Evolutionary conservation across 768 basidiomycete species (phyloP).

Genomic region (Epithele typhae): DNA sequence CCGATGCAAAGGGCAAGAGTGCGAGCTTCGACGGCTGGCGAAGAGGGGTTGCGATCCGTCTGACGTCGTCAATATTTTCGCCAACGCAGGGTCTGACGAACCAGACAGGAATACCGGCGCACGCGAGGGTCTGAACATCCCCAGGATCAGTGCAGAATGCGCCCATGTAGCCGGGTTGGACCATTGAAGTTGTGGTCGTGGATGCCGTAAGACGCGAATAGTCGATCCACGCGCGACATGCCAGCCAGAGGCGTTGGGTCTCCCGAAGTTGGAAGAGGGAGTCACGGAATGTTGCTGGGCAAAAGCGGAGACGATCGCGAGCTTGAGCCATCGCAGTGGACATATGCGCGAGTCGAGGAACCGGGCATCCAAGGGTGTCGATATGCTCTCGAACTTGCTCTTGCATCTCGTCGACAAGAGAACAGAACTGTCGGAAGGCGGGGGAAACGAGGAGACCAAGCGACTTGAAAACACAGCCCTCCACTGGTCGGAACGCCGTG

Average conservation of each 20-base stretch:
- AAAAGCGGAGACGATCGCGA: neutral
- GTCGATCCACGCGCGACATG: neutral
- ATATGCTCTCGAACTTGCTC: no score
- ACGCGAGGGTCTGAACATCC: neutral
- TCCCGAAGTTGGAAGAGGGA: neutral
- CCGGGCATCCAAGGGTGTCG: neutral
- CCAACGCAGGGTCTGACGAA: neutral
- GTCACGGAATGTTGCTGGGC: neutral
- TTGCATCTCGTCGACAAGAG: neutral
- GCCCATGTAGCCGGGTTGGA: neutral
- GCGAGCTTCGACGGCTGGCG: no score
- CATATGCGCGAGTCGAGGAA: neutral
- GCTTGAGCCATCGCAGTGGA: neutral
- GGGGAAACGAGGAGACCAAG: neutral
- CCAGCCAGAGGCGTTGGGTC: neutral
- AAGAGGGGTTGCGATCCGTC: no score
- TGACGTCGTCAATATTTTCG: neutral
- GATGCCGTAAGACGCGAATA: neutral
- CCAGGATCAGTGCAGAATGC: conserved; percentile 1
- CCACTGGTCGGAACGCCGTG: neutral
- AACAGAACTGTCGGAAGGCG: neutral
- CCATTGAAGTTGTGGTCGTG: neutral
- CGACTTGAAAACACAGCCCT: neutral
- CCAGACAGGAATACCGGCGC: neutral
- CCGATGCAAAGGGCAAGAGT: neutral